Evolutionary conservation across 1,284 basidiomycete genomes (phyloP), one percentile per base, ranked within the genome.

Genomic region (Ustilago cynodontis): DNA sequence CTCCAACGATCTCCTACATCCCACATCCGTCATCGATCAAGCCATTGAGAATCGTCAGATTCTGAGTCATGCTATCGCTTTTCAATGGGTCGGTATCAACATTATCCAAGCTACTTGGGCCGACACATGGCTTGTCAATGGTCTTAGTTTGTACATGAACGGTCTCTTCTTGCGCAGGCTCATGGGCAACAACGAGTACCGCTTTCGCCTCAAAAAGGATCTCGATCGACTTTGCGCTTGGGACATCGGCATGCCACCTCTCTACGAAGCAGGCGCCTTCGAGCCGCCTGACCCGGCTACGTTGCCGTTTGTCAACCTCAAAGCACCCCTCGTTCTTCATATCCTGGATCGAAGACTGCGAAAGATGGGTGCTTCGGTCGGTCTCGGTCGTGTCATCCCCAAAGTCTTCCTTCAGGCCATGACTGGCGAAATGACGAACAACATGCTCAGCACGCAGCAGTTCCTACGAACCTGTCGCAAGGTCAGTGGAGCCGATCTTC

Each of bases 71-170:
- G 78, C 83, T 33, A 78, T 99, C 43, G 95, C 95, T 7, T 94
- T 92, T 79, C 97, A 99, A 87, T 99, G 97, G 97, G 90, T 94
- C 60, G 96, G 97, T 22, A 92, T 99, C 87, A 97, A 98, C 86
- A 94, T 99, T 80, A 92, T 96, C 65, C 95, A 93, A 62, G 94
- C 94, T 87, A 91, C 92, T n/a, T 94, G 93, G 90, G 93, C 94
- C 10, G 97, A 99, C 87, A 91, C 92, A 8, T 99, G 97, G 97
- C 90, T 99, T 18, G 92, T 96, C 73, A 94, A 96, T 78, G 97
- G 96, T 2, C 88, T 99, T 28, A 92, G 94, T 13, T 89, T 95
- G 35, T 96, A 98, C 86, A 93, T 99, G 82, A 92, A 93, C 26
- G 92, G 93, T 14, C 89, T 96, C 52, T 98, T 94, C 87, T 88